A percentile compares a stretch with the other conserved stretches of the same genome.
phyloP scores from a whole-genome alignment of 1,284 basidiomycete species.

The Ustilago hordei region DNA sequence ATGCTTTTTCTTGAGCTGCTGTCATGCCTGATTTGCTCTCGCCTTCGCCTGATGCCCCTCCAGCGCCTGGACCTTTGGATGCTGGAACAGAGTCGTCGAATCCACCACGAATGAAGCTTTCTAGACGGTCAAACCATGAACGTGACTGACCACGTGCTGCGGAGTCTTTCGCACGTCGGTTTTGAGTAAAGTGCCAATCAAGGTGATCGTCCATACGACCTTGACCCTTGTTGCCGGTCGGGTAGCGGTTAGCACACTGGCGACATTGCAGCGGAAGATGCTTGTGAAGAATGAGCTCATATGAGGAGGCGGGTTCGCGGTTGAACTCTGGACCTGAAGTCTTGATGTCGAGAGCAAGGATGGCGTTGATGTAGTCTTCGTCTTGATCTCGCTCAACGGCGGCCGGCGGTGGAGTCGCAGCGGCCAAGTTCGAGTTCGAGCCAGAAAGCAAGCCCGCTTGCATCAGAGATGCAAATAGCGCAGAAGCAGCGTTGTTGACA shows the following conservation, averaged over 20 bases:
- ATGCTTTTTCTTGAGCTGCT: constrained; percentile 75
- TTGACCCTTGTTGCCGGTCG: constrained; percentile 79
- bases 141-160: constrained; percentile 87
- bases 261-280: constrained; percentile 86
- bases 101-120: constrained; percentile 73
- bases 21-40: constrained; percentile 65
- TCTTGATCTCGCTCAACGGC: constrained; percentile 72
- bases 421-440: constrained; percentile 33
- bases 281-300: constrained; percentile 59
- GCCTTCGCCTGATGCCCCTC: constrained; percentile 54
- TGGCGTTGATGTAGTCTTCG: constrained; percentile 77
- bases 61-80: constrained; percentile 31
- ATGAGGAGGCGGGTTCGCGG: constrained; percentile 74
- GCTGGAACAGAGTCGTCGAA: constrained; percentile 43
- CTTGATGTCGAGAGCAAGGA: constrained; percentile 78
- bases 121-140: constrained; percentile 86
- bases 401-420: constrained; percentile 61
- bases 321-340: constrained; percentile 80
- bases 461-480: constrained; percentile 62
- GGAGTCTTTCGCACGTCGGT: constrained; percentile 86
- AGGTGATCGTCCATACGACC: constrained; percentile 87
- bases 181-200: constrained; percentile 97
- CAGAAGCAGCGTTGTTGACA: constrained; percentile 37
- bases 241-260: constrained; percentile 91
- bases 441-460: constrained; percentile 62